Conservation (phyloP, 2,329 filamentous ascomycete genomes). For the Diaporthe batatas region DNA sequence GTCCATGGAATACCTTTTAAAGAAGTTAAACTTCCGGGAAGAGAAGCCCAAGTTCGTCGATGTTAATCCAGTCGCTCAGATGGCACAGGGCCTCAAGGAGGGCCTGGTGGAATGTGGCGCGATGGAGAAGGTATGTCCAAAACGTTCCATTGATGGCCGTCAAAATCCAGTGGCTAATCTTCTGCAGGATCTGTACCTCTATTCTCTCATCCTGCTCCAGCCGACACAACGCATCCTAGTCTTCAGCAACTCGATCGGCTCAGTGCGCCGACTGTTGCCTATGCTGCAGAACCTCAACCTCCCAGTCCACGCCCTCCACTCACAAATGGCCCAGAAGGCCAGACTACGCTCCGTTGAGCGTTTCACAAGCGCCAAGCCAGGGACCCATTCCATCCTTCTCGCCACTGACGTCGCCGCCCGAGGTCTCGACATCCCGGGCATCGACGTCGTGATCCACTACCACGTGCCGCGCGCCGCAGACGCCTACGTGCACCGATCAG, state of each 20-base stretch:
- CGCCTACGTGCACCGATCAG: slow-evolving; percentile 94
- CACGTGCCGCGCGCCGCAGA: slow-evolving; percentile 93
- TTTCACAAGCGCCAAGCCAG: slow-evolving; percentile 76
- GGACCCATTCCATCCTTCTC: slow-evolving; percentile 77
- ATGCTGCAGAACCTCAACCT: slow-evolving; percentile 87
- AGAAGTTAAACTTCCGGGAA: slow-evolving; percentile 89
- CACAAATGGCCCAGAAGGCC: slow-evolving; percentile 95
- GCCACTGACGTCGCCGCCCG: slow-evolving; percentile 95
- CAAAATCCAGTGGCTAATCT: slow-evolving; percentile 43
- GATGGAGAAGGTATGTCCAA: slow-evolving; percentile 81
- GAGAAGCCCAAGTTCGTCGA: slow-evolving; percentile 91
- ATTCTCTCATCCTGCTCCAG: slow-evolving; percentile 86
- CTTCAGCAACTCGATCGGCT: slow-evolving; percentile 96
- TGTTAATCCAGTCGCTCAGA: slow-evolving; percentile 88
- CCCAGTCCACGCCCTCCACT: slow-evolving; percentile 84
- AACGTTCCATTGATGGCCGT: slow-evolving; percentile 39
- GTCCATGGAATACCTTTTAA: slow-evolving; percentile 92
- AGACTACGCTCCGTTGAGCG: slow-evolving; percentile 92
- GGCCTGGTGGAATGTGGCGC: slow-evolving; percentile 92
- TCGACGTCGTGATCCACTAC: slow-evolving; percentile 94
- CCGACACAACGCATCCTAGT: slow-evolving; percentile 85
- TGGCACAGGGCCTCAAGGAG: slow-evolving; percentile 88
- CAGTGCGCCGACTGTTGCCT: slow-evolving; percentile 87
- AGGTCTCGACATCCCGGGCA: slow-evolving; percentile 91
- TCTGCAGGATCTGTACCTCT: slow-evolving; percentile 86